Evolutionary conservation across 768 basidiomycete genomes (phyloP).

Genomic region (Trichaptum fuscoviolaceum): DNA sequence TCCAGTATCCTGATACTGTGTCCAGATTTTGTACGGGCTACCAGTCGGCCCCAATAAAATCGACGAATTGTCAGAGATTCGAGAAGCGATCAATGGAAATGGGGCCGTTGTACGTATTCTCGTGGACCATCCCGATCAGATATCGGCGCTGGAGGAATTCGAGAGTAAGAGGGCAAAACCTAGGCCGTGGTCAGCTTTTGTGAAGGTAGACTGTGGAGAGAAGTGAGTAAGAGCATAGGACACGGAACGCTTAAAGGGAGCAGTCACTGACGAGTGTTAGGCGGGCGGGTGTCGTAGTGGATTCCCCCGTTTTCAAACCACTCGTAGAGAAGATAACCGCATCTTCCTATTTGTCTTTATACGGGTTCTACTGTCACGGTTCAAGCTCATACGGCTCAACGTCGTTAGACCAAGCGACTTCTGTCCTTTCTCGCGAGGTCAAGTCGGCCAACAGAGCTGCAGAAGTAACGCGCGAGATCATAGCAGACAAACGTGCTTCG

Average conservation of each 20-base stretch:
- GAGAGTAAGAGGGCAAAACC: conserved; percentile 36
- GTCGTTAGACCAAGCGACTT: conserved; percentile 56
- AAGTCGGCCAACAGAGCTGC: conserved; percentile 65
- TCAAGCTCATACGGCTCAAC: conserved; percentile 75
- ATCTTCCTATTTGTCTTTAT: conserved; percentile 55
- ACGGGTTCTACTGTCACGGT: conserved; percentile 81
- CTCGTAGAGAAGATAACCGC: conserved; percentile 49
- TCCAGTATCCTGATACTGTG: background rate
- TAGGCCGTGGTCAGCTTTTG: conserved; percentile 67
- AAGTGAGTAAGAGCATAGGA: conserved; percentile 43
- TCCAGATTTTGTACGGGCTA: conserved; percentile 75
- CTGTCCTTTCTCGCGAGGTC: conserved; percentile 65
- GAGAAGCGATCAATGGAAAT: conserved; percentile 46
- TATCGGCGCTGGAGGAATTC: conserved; percentile 57
- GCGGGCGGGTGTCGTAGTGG: conserved; percentile 64
- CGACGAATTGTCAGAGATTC: conserved; percentile 56
- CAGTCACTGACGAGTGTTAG: conserved; percentile 32
- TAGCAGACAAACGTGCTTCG: conserved; percentile 32
- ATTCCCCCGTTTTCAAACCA: conserved; percentile 46
- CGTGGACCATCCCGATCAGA: conserved; percentile 72
- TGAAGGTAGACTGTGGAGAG: conserved; percentile 75
- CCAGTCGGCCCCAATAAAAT: conserved; percentile 70
- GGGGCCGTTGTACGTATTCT: conserved; percentile 64
- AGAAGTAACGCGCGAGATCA: conserved; percentile 42
- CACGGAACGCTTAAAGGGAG: conserved; percentile 2